Conservation (phyloP, 2,329 filamentous ascomycete genomes). For the Microdochium nivale region DNA sequence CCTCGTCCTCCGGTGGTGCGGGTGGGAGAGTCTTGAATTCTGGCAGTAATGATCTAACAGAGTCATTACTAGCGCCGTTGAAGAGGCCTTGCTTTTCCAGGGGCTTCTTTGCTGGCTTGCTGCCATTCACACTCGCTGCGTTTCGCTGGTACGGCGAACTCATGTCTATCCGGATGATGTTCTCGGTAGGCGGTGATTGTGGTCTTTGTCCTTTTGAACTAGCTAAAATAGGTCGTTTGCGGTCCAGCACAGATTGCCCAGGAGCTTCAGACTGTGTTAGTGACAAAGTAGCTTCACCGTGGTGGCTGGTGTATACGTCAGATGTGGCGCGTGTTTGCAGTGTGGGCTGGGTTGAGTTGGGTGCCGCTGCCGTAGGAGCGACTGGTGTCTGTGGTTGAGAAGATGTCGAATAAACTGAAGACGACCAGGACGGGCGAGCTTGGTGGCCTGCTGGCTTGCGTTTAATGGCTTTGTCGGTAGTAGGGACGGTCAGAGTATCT, state of each 20-base stretch:
- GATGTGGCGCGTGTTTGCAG: constrained; percentile 1
- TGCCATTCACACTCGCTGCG: neutral
- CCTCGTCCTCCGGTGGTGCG: constrained; percentile 47
- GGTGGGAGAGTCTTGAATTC: constrained; percentile 51
- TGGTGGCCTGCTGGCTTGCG: constrained; percentile 31
- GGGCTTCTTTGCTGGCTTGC: neutral
- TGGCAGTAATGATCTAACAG: constrained; percentile 8
- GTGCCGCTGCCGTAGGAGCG: constrained; percentile 23
- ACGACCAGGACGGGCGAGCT: constrained; percentile 22
- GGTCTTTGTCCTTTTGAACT: constrained; percentile 11
- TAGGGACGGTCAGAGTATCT: constrained; percentile 11
- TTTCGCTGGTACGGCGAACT: constrained; percentile 16
- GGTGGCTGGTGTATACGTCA: neutral
- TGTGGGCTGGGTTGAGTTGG: constrained; percentile 27
- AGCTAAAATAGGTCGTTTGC: constrained; percentile 24
- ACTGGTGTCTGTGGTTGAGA: constrained; percentile 15
- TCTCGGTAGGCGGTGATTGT: constrained; percentile 4
- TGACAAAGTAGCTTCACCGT: neutral
- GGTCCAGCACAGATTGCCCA: constrained; percentile 27
- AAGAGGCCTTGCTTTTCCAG: constrained; percentile 1
- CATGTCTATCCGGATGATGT: constrained; percentile 19
- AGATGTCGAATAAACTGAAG: constrained; percentile 24
- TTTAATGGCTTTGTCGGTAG: constrained; percentile 30
- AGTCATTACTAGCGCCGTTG: constrained; percentile 10
- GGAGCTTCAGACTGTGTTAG: neutral